Percentiles rank a stretch among this genome's conserved stretches.
phyloP scores from a whole-genome alignment of 345 rosid genomes.

The Eutrema yunnanense region DNA sequence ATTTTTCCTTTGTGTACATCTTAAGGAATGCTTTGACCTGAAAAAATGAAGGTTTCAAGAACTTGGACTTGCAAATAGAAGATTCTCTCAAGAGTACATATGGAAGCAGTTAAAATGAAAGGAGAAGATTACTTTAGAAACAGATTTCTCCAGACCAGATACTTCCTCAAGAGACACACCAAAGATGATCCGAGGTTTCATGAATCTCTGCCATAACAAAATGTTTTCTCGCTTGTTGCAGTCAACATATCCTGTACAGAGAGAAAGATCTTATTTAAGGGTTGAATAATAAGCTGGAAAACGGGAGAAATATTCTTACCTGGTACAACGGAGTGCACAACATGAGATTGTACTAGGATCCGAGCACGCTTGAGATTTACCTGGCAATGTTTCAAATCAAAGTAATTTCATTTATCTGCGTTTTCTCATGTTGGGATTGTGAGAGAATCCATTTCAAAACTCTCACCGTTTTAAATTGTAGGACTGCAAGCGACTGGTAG shows the following conservation, averaged over 20 bases:
- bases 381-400: constrained; percentile 34
- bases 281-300: background rate
- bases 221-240: constrained; percentile 80
- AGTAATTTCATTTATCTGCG: background rate
- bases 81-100: background rate
- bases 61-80: background rate
- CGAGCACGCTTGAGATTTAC: constrained; percentile 97
- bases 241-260: constrained; percentile 55
- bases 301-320: constrained; percentile 36
- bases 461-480: constrained; percentile 63
- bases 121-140: constrained; percentile 40
- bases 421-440: background rate
- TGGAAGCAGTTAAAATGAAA: background rate
- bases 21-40: constrained; percentile 55
- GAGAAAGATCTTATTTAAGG: background rate
- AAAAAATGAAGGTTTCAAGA: constrained; percentile 1
- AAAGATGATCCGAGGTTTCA: constrained; percentile 66
- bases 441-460: background rate
- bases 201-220: constrained; percentile 68
- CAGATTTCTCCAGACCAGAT: constrained; percentile 47
- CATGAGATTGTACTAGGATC: constrained; percentile 66
- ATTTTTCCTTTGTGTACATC: constrained; percentile 60
- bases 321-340: constrained; percentile 45
- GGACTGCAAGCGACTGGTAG: constrained; percentile 71
- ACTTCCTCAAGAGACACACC: constrained; percentile 74